phyloP scores from a whole-genome alignment of 2,329 filamentous ascomycete species.

The Cephalotrichum gorgonifer region DNA sequence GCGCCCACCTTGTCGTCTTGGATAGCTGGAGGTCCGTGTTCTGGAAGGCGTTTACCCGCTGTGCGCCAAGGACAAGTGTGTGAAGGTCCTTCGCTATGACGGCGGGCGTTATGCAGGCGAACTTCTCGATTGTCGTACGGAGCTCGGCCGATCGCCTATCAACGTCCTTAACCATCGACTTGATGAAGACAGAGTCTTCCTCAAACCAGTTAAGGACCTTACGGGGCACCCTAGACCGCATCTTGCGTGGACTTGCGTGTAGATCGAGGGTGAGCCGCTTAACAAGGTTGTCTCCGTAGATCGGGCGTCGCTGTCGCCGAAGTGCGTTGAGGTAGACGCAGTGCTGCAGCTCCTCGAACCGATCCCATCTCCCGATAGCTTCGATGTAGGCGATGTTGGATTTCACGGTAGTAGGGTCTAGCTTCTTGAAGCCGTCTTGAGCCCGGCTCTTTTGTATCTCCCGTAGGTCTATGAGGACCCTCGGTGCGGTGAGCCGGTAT shows the following conservation, averaged over 20 bases:
- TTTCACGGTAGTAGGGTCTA: conserved; percentile 57
- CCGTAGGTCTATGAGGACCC: conserved; percentile 57
- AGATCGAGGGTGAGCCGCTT: conserved; percentile 58
- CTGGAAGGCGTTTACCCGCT: conserved; percentile 45
- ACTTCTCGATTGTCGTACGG: conserved; percentile 71
- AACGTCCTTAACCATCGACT: conserved; percentile 62
- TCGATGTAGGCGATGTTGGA: conserved; percentile 66
- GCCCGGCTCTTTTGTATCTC: conserved; percentile 58
- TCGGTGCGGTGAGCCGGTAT: conserved; percentile 59
- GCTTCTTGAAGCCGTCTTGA: conserved; percentile 39
- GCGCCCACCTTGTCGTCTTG: conserved; percentile 42
- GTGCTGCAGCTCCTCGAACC: conserved; percentile 70
- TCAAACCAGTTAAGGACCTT: conserved; percentile 67
- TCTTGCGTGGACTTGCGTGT: conserved; percentile 46
- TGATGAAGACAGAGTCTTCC: conserved; percentile 53
- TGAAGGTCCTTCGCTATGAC: conserved; percentile 74
- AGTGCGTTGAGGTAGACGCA: conserved; percentile 73
- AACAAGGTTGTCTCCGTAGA: conserved; percentile 75
- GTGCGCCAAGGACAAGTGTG: conserved; percentile 53
- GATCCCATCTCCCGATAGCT: conserved; percentile 55
- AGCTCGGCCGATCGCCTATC: conserved; percentile 62
- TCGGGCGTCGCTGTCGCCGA: conserved; percentile 66
- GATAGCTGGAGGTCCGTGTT: conserved; percentile 48
- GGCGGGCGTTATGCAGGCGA: conserved; percentile 84
- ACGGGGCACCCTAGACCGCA: conserved; percentile 48